Evolutionary conservation across 352 stramenopile species (phyloP).

Genomic region (Phytophthora sansomeana): DNA sequence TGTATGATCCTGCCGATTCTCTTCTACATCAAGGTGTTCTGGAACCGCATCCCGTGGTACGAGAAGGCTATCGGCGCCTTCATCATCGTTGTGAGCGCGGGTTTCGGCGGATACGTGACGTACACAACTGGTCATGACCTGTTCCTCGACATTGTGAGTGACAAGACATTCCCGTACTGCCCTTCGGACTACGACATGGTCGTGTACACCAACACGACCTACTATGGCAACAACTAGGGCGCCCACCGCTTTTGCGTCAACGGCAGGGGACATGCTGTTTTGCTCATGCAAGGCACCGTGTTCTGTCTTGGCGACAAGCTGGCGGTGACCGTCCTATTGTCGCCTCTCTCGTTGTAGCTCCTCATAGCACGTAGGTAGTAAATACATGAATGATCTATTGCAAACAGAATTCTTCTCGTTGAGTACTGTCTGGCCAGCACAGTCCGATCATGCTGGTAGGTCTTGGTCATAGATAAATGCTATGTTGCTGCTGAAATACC

Average conservation of each 20-base stretch:
- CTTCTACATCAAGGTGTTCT: conserved; percentile 76
- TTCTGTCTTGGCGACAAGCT: conserved; percentile 19
- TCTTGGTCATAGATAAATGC: conserved; percentile 1
- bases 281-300: conserved; percentile 18
- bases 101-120: conserved; percentile 50
- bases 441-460: background rate
- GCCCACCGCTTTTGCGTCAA: conserved; percentile 26
- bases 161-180: conserved; percentile 62
- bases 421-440: background rate
- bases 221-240: conserved; percentile 49
- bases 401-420: conserved; percentile 8
- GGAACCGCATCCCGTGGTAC: conserved; percentile 45
- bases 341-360: conserved; percentile 19
- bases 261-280: conserved; percentile 22
- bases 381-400: conserved; percentile 49
- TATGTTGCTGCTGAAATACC: no score
- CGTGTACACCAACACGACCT: conserved; percentile 54
- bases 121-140: conserved; percentile 43
- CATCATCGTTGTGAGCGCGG: conserved; percentile 40
- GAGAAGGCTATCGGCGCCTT: conserved; percentile 40
- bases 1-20: conserved; percentile 72
- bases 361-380: conserved; percentile 35
- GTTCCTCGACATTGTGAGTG: conserved; percentile 37
- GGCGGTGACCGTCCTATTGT: conserved; percentile 31
- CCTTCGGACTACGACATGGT: conserved; percentile 46